These are phyloP conservation scores for Sporothrix brunneoviolacea DNA, from an alignment of 2,329 filamentous ascomycete species.

Conservation along the genomic window DNA sequence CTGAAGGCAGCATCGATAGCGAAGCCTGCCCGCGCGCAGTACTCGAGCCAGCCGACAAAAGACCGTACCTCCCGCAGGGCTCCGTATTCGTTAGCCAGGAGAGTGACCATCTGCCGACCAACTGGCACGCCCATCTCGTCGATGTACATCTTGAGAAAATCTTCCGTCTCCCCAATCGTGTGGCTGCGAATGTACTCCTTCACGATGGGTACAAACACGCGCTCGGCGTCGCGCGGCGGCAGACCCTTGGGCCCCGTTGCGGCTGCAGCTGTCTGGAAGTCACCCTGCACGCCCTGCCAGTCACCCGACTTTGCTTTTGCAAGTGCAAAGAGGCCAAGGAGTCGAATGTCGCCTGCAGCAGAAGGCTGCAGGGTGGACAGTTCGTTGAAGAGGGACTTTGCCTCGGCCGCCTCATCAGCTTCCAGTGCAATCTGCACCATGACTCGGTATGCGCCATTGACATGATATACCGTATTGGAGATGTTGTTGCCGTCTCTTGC, in stretches of 20 bases:
- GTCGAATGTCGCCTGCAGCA: constrained; percentile 25
- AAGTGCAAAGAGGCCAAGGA: constrained; percentile 31
- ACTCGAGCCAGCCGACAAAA: constrained; percentile 35
- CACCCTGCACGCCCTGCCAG: constrained; percentile 33
- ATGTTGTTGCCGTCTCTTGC: constrained; percentile 17
- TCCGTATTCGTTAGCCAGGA: constrained; percentile 39
- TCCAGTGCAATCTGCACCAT: constrained; percentile 36
- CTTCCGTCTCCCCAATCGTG: constrained; percentile 33
- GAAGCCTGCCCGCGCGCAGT: constrained; percentile 32
- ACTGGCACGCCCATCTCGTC: constrained; percentile 30
- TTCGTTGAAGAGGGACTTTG: constrained; percentile 26
- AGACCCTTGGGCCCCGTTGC: neutral
- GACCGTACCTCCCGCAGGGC: constrained; percentile 31
- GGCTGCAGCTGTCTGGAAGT: constrained; percentile 24
- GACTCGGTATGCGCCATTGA: constrained; percentile 29
- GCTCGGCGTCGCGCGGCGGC: constrained; percentile 22
- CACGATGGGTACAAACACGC: constrained; percentile 32
- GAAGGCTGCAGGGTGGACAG: constrained; percentile 22
- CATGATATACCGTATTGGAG: constrained; percentile 22
- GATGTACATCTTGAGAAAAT: constrained; percentile 41
- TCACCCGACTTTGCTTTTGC: constrained; percentile 33
- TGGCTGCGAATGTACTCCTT: constrained; percentile 34
- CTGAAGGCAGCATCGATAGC: constrained; percentile 31
- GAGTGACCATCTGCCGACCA: constrained; percentile 31
- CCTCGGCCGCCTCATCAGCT: constrained; percentile 26